Base-by-base conservation (phyloP, 345 rosid species). In the Odontarrhena argentea region DNA sequence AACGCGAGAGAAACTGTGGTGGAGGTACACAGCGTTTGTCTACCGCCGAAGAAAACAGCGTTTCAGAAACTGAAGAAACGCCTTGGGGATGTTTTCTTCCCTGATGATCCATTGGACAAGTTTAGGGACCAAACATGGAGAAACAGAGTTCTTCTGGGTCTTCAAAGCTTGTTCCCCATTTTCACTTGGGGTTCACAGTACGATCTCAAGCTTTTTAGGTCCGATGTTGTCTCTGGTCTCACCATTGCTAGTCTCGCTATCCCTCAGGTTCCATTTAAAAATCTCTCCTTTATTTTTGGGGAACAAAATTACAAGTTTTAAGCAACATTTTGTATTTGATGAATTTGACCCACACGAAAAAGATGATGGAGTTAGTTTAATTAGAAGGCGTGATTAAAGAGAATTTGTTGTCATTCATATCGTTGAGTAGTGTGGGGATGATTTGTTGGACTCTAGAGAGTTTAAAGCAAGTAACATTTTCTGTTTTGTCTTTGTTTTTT, bases 221-320 rank as follows among this genome's bases (percentile, higher is more conserved):
- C 99, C 38, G 99, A 95, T 74, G 45, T 87, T 77, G 77, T 95
- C 78, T 83, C 99, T 47, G 99, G 99, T 37, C 85, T 95, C 72
- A 95, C 99, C 93, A 95, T 95, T 83, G 98, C 99, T 22, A 95
- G 96, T 84, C 93, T 95, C 34, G 96, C 99, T 7, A 95, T 95
- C 58, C 99, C 99, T 41, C 99, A 95, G 99, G 99, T 92, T 70
- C 6, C 15, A 22, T 9, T 26, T n/a, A 13, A 28, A 38, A 8
- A 38, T 28, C 40, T 4, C 9, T 46, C 30, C 6, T 26, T 13
- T 26, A 0, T 2, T 36, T 43, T 44, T 28, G 18, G 6, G 43
- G 48, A 22, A 44, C 7, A 2, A 35, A 55, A 67, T 2, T 3
- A 18, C 15, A 65, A 65, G 59, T 40, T 41, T 50, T 52, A 2